A percentile compares a stretch with the other conserved stretches of the same genome.
Conservation (phyloP, 2,329 filamentous ascomycete species). For the Clonostachys chloroleuca region DNA sequence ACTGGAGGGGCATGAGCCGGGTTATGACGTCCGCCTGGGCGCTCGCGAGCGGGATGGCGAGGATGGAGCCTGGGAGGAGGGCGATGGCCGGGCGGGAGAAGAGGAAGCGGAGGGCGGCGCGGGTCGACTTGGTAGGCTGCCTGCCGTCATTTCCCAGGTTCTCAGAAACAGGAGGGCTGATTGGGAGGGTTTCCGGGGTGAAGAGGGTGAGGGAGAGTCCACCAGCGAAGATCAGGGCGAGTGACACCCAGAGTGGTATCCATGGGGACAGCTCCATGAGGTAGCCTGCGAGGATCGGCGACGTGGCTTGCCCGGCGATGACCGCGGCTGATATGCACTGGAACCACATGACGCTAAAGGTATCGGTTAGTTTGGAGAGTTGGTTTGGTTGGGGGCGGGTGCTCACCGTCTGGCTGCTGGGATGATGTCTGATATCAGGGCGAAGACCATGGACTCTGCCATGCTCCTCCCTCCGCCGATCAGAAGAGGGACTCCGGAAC, state of each 20-base stretch:
- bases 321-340: slow-evolving; percentile 14
- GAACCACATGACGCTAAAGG: slow-evolving; percentile 13
- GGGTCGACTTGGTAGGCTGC: not conserved
- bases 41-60: slow-evolving; percentile 11
- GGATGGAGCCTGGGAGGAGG: slow-evolving; percentile 13
- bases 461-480: slow-evolving; percentile 15
- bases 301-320: slow-evolving; percentile 11
- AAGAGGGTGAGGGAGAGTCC: slow-evolving; percentile 8
- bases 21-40: slow-evolving; percentile 12
- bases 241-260: slow-evolving; percentile 11
- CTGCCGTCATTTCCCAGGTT: too few species aligned
- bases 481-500: slow-evolving; percentile 9
- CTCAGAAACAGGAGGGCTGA: not conserved
- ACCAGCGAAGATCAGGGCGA: slow-evolving; percentile 8
- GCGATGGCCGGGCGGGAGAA: slow-evolving; percentile 10
- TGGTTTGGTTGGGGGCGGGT: not conserved
- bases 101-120: slow-evolving; percentile 5
- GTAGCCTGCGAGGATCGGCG: slow-evolving; percentile 8
- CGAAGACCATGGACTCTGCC: slow-evolving; percentile 18
- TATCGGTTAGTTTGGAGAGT: not conserved
- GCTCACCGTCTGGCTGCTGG: slow-evolving; percentile 9
- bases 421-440: slow-evolving; percentile 13
- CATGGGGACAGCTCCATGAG: slow-evolving; percentile 10
- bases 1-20: slow-evolving; percentile 16
- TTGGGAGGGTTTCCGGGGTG: slow-evolving; percentile 12